Evolutionary conservation across 495 filamentous ascomycete genomes (phyloP).

Genomic region (Hypoxylon lienhwacheense): DNA sequence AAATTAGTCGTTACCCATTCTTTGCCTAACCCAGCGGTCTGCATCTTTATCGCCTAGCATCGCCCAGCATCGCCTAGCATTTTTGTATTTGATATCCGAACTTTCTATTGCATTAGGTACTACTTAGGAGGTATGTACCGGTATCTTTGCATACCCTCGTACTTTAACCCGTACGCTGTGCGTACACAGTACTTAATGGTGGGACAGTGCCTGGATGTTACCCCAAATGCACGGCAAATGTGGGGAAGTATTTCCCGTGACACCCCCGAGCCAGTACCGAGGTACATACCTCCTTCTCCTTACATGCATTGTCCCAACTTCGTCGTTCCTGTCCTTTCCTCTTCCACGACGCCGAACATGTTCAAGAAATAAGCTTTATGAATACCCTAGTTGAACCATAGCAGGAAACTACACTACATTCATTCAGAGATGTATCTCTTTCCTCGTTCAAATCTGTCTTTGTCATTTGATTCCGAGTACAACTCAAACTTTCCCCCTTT

Average conservation of each 20-base stretch:
- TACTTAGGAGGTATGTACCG: not conserved
- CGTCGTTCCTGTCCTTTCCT: not conserved
- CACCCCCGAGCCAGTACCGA: constrained; percentile 6
- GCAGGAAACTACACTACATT: no score
- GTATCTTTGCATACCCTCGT: no score
- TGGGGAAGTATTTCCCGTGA: constrained; percentile 30
- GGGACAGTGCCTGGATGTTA: constrained; percentile 31
- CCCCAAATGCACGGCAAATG: constrained; percentile 31
- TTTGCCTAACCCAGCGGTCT: constrained; percentile 34
- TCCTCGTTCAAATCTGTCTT: not conserved
- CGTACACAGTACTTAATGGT: constrained; percentile 5
- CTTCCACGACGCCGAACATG: no score
- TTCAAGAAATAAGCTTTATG: no score
- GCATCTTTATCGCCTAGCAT: constrained; percentile 14
- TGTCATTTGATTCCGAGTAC: no score
- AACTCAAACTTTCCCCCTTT: no score
- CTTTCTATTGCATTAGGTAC: constrained; percentile 22
- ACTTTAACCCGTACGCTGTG: no score
- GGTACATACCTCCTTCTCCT: no score
- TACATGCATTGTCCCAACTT: no score
- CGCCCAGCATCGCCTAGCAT: constrained; percentile 1
- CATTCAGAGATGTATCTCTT: no score
- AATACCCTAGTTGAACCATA: no score
- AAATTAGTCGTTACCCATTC: constrained; percentile 25
- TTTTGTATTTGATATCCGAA: constrained; percentile 8